Conservation (phyloP, 2,329 filamentous ascomycete genomes). For the Aspergillus glaucus region DNA sequence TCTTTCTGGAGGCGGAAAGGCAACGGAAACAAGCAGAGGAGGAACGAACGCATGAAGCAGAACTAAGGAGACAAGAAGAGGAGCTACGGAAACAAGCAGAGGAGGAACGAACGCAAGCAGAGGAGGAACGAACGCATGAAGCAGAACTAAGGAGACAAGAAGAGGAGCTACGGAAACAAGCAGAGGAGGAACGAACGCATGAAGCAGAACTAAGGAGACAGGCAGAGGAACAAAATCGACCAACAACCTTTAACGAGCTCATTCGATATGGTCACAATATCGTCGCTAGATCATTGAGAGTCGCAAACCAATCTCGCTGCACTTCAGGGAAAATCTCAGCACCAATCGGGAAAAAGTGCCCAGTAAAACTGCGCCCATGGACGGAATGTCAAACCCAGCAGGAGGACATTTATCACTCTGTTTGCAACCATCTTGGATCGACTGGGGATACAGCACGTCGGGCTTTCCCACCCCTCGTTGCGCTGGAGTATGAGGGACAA, state of each 20-base stretch:
- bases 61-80: neutral
- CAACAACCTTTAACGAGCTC: slow-evolving; percentile 4
- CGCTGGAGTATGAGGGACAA: slow-evolving; percentile 8
- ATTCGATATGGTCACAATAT: slow-evolving; percentile 15
- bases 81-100: neutral
- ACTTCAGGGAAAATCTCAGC: slow-evolving; percentile 18
- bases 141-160: neutral
- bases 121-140: no score
- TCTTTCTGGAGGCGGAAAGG: no score
- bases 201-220: neutral
- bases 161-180: slow-evolving; percentile 1
- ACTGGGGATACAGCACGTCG: no score
- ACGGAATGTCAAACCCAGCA: neutral
- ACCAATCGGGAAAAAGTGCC: slow-evolving; percentile 8
- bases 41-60: no score
- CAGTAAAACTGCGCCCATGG: slow-evolving; percentile 8
- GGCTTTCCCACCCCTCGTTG: slow-evolving; percentile 11
- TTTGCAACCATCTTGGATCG: no score
- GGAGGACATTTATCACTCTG: no score
- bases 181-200: neutral
- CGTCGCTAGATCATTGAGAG: slow-evolving; percentile 16
- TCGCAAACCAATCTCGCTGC: slow-evolving; percentile 14
- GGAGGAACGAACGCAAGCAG: slow-evolving; percentile 3
- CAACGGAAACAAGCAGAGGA: no score
- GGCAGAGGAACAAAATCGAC: slow-evolving; percentile 1